Conservation (phyloP, 108 stramenopile genomes). For the Epipyxis sp. region DNA sequence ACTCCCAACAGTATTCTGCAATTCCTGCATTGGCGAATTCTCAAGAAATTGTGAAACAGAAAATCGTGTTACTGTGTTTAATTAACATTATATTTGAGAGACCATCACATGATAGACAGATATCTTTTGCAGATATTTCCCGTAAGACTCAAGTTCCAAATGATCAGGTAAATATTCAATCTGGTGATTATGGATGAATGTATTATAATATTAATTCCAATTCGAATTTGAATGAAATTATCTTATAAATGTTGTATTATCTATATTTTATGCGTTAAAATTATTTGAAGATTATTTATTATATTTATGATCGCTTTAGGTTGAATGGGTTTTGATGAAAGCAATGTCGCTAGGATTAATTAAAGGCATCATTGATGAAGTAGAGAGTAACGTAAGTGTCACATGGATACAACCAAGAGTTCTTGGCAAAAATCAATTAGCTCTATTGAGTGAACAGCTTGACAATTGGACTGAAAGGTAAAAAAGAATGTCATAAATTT, state of each 20-base stretch:
- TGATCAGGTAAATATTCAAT: no score
- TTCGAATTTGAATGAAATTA: no score
- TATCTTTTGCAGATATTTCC: constrained; percentile 84
- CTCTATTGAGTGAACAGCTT: constrained; percentile 69
- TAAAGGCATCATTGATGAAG: constrained; percentile 60
- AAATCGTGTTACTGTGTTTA: constrained; percentile 85
- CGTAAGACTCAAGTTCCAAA: no score
- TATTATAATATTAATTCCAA: no score
- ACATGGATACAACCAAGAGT: constrained; percentile 98
- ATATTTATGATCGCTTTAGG: no score
- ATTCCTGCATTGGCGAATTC: not conserved
- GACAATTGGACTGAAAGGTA: constrained; percentile 49
- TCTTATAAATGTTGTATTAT: no score
- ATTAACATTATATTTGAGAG: constrained; percentile 87
- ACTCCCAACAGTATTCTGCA: constrained; percentile 28
- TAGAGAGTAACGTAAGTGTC: constrained; percentile 61
- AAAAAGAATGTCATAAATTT: no score
- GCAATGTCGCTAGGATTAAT: constrained; percentile 87
- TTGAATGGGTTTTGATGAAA: constrained; percentile 96
- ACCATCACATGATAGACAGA: constrained; percentile 75
- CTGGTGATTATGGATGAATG: no score
- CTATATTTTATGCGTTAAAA: no score
- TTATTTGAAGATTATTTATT: no score
- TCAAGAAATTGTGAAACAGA: constrained; percentile 72
- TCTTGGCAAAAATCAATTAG: constrained; percentile 71